Evolutionary conservation across 179 eudicot species (phyloP).

Genomic region (Beta lomatogona): DNA sequence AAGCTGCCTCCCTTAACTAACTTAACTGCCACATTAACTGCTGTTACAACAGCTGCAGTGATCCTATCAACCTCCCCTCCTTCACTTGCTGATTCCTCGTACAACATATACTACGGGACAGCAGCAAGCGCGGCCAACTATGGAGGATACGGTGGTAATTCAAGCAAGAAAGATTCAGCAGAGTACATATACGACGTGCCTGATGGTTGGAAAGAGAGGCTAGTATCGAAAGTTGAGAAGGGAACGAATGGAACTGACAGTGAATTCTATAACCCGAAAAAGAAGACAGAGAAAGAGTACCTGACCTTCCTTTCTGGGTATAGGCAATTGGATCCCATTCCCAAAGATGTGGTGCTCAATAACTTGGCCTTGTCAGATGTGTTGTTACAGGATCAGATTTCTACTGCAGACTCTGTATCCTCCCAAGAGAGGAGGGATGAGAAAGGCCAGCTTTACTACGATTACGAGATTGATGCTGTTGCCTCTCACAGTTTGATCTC

Average conservation of each 20-base stretch:
- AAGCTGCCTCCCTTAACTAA: slow-evolving; percentile 36
- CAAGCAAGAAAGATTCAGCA: slow-evolving; percentile 76
- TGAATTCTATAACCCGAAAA: slow-evolving; percentile 85
- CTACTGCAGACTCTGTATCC: slow-evolving; percentile 56
- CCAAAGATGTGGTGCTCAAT: slow-evolving; percentile 61
- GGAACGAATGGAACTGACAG: slow-evolving; percentile 93
- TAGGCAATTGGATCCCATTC: slow-evolving; percentile 68
- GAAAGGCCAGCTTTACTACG: slow-evolving; percentile 75
- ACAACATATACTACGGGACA: slow-evolving; percentile 71
- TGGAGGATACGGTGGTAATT: slow-evolving; percentile 91
- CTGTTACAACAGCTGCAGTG: slow-evolving; percentile 38
- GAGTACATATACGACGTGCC: slow-evolving; percentile 92
- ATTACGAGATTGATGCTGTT: slow-evolving; percentile 67
- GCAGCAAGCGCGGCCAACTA: slow-evolving; percentile 94
- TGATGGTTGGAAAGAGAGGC: slow-evolving; percentile 80
- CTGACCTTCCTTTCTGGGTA: slow-evolving; percentile 65
- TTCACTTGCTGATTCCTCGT: slow-evolving; percentile 49
- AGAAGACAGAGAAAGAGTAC: slow-evolving; percentile 75
- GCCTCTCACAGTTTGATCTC: slow-evolving; percentile 73
- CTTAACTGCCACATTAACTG: slow-evolving; percentile 45
- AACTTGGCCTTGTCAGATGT: slow-evolving; percentile 85
- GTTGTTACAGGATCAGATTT: slow-evolving; percentile 64
- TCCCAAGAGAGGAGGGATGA: slow-evolving; percentile 70
- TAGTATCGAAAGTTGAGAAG: slow-evolving; percentile 81
- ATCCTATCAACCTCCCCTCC: slow-evolving; percentile 45